Evolutionary conservation across 2,329 filamentous ascomycete species (phyloP).

Genomic region (Calonectria leucothoes): DNA sequence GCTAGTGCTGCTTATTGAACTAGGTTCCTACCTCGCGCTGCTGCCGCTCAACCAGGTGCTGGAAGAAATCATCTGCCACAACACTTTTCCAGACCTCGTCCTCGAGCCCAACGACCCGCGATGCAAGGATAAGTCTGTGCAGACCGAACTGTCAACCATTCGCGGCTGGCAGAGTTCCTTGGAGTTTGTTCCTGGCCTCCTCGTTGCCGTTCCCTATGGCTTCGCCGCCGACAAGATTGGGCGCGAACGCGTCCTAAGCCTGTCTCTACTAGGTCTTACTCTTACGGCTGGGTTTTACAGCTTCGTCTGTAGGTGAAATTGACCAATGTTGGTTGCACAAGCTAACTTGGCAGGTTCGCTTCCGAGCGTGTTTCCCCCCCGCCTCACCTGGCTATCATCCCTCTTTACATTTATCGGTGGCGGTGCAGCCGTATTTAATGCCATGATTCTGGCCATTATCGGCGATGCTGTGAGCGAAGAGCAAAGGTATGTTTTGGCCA

Average conservation of each 20-base stretch:
- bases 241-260: background rate
- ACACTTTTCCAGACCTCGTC: background rate
- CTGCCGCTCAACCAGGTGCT: background rate
- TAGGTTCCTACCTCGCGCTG: background rate
- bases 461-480: background rate
- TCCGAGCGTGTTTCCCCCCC: background rate
- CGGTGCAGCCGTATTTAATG: background rate
- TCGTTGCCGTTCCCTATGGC: background rate
- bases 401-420: background rate
- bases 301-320: background rate
- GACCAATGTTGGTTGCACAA: background rate
- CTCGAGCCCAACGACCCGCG: background rate
- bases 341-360: background rate
- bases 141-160: background rate
- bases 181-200: background rate
- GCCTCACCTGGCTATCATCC: background rate
- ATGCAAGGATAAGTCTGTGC: constrained; percentile 1
- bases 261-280: background rate
- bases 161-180: background rate
- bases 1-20: background rate
- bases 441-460: background rate
- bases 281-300: background rate
- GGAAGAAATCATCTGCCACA: constrained; percentile 1
- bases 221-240: background rate
- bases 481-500: background rate